These are phyloP conservation scores for Leishmania martiniquensis DNA, from an alignment of 208 protist species.

Conservation along the genomic window DNA sequence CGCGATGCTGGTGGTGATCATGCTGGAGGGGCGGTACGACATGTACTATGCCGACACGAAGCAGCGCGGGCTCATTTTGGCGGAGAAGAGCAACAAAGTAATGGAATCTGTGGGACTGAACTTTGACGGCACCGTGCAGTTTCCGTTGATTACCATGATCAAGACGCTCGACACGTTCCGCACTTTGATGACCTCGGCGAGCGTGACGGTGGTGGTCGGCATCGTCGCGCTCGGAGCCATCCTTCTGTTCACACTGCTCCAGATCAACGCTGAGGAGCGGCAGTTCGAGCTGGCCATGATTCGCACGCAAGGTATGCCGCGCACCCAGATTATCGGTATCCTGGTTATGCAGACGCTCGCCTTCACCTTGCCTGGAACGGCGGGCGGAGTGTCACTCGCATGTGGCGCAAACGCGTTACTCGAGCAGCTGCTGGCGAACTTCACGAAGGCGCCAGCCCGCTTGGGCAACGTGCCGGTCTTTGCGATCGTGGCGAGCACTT, in stretches of 20 bases:
- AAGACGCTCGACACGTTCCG: slow-evolving; percentile 72
- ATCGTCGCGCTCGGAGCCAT: slow-evolving; percentile 87
- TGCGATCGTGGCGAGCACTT: slow-evolving; percentile 62
- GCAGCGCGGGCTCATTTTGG: slow-evolving; percentile 44
- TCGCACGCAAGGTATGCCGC: slow-evolving; percentile 91
- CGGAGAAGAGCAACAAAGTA: slow-evolving; percentile 53
- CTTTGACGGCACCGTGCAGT: slow-evolving; percentile 55
- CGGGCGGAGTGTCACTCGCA: slow-evolving; percentile 70
- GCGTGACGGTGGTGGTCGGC: slow-evolving; percentile 80
- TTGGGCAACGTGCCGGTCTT: slow-evolving; percentile 23
- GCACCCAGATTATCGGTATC: slow-evolving; percentile 75
- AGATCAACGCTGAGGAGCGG: slow-evolving; percentile 94
- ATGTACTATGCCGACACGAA: slow-evolving; percentile 71
- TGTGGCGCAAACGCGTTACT: slow-evolving; percentile 71
- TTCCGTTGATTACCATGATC: slow-evolving; percentile 59
- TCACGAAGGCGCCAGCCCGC: slow-evolving; percentile 48
- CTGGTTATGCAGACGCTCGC: slow-evolving; percentile 81
- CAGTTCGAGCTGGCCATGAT: slow-evolving; percentile 98
- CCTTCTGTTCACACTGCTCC: slow-evolving; percentile 93
- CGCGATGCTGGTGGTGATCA: slow-evolving; percentile 62
- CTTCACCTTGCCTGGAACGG: slow-evolving; percentile 92
- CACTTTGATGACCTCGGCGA: slow-evolving; percentile 86
- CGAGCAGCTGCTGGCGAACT: slow-evolving; percentile 61
- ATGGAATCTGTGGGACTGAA: slow-evolving; percentile 56
- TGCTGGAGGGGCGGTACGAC: slow-evolving; percentile 65